Evolutionary conservation across 2,329 filamentous ascomycete genomes (phyloP), one percentile per base, ranked within the genome.

Genomic region (Monilinia aucupariae): DNA sequence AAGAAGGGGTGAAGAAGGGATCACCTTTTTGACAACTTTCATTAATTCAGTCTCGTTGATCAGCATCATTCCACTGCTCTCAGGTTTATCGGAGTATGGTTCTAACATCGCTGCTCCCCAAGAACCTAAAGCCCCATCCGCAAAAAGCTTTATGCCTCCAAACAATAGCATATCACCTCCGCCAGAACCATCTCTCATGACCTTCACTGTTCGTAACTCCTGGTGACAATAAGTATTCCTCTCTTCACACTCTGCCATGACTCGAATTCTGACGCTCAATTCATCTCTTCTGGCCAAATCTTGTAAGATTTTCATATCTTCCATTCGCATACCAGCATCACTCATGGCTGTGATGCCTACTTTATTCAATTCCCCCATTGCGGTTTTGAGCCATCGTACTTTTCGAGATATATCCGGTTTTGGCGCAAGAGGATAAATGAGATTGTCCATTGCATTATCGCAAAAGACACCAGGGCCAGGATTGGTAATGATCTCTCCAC

Each of bases 51-150:
- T 82, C n/a, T 82, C 80, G 71, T 88, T 87, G 61, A 89, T 82
- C 39, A 90, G 80, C 56, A 90, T 82, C 0, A 85, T 87, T 15
- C 87, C 87, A 0, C 79, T 82, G 0, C 81, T 84, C 64, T 80
- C 80, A 2, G 81, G 80, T 22, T 84, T 83, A 71, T 90, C 87
- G 32, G 78, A 78, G 73, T 90, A 90, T 0, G 87, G 87, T 12
- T 87, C 84, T n/a, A 90, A 78, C 78, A 90, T 80, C 51, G 87
- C 87, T 63, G 85, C 87, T 34, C 87, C 87, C 86, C 87, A 89
- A 71, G 83, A 87, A 7, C 87, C 87, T 1, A 90, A 77, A 2
- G 87, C 87, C 27, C 87, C 87, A 69, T 90, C 86, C 10, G 82
- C 86, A 71, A 89, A 90, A 5, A 90, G 76, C 74, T 90, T 90